Evolutionary conservation across 2,329 filamentous ascomycete genomes (phyloP).

Genomic region (Cladosporium halotolerans): DNA sequence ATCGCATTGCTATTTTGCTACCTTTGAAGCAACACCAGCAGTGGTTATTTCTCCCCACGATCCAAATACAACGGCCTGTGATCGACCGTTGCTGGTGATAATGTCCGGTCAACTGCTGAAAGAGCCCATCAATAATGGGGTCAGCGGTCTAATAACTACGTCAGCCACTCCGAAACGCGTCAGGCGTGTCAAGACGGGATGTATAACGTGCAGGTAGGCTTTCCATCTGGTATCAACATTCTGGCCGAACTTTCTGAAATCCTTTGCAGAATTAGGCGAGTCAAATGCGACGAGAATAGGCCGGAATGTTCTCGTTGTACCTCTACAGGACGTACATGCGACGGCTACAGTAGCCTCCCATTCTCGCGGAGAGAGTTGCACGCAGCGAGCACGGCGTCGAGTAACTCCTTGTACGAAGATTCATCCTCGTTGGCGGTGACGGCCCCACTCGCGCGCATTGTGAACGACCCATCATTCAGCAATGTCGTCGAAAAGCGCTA

Average conservation of each 20-base stretch:
- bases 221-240: neutral
- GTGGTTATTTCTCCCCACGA: no score
- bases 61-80: no score
- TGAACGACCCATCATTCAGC: conserved; percentile 1
- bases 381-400: neutral
- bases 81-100: no score
- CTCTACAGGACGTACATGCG: conserved; percentile 49
- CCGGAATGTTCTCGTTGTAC: conserved; percentile 47
- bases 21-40: no score
- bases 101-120: no score
- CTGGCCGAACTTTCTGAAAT: neutral
- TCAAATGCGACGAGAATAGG: conserved; percentile 45
- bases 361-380: conserved; percentile 14
- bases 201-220: conserved; percentile 13
- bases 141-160: no score
- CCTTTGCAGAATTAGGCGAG: conserved; percentile 48
- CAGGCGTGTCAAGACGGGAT: conserved; percentile 12
- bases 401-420: neutral
- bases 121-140: no score
- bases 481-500: conserved; percentile 5
- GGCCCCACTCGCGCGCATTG: neutral
- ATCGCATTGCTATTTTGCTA: no score
- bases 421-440: neutral
- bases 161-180: neutral
- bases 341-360: conserved; percentile 40